Evolutionary conservation across 1,139 yeast genomes (phyloP), one percentile per base, ranked within the genome.

Genomic region (Candida smagusa): DNA sequence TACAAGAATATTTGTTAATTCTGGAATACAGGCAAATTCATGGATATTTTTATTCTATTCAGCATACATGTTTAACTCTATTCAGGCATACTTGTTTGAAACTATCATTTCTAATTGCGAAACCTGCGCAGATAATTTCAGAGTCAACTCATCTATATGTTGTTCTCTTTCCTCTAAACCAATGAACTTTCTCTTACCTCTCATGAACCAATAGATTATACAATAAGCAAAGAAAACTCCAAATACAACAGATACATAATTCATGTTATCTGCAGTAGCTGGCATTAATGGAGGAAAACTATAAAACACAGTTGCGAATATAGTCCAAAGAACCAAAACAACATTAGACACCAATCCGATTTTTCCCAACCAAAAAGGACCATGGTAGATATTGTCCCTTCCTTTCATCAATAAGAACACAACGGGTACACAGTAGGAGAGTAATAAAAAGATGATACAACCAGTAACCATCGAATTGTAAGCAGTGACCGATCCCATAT

Each of bases 301-400:
- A 46, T 61, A 68, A 50, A 72, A 69, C 2, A 69, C 54, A 7
- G 68, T 45, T 25, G 72, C 61, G 45, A 72, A 72, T 0, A 63
- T 23, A 1, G 76, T 58, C 77, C 77, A 72, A 6, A 38, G 39
- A 8, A 68, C 40, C 12, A 61, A 49, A 6, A 68, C 57, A 23
- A 37, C 22, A 42, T 57, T 58, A 27, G 50, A 37, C 22, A 50
- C 30, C 6, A 42, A 38, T 1, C 68, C 68, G 35, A 54, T 22
- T 36, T 51, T 57, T 3, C 65, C 63, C 36, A 77, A 50, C 84
- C 85, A 79, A 54, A 80, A 71, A 7, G 72, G 69, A 0, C 70
- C 70, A 36, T 59, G 72, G 19, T 47, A 45, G 21, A 68, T 57
- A 39, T 63, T 59, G 37, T 63, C 53, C 48, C 74, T 57, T 12